Base-by-base conservation (phyloP, 768 basidiomycete species). In the Phaffia australis region DNA sequence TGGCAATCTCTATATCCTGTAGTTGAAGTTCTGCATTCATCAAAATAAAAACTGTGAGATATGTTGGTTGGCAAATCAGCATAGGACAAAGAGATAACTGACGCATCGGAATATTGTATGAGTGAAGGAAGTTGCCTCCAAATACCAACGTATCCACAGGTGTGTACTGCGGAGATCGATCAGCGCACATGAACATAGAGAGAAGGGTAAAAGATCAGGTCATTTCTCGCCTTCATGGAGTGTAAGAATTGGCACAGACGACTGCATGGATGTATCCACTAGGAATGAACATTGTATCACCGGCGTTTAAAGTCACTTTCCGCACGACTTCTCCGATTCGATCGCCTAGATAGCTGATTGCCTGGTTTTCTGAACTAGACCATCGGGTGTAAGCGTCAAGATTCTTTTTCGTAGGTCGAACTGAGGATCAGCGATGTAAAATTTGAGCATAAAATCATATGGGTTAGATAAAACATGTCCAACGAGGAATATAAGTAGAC, bases 231-330 rank as follows among this genome's bases (percentile, higher is more conserved):
- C 30, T 16, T 11, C 11, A 25, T 1, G 2, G 60, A 60, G 46
- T 52, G 47, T 35, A 57, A 48, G 3, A 59, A 35, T 21, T 42
- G n/a, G 21, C 47, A 79, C 87, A 75, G 75, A 94, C 92, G 50
- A 99, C 94, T 15, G 91, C 90, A 74, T 99, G 94, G 67, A 98
- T 97, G 88, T 94, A 99, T 0, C 94, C 94, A 1, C 90, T 86
- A 1, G 94, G 91, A 62, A 95, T 93, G 57, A 93, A 76, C 72
- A 76, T 75, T 0, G 76, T 76, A 58, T 75, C 75, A 9, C 76
- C 74, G 19, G 69, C 70, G 6, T 69, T 42, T 57, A 76, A 48
- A 15, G 72, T 71, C n/a, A 77, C 75, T 74, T 87, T 92, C 74
- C 84, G 83, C 9, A 99, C 95, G n/a, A 56, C 48, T 70, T 89